Evolutionary conservation across 2,329 filamentous ascomycete species (phyloP).

Genomic region (Thermochaetoides dissita): DNA sequence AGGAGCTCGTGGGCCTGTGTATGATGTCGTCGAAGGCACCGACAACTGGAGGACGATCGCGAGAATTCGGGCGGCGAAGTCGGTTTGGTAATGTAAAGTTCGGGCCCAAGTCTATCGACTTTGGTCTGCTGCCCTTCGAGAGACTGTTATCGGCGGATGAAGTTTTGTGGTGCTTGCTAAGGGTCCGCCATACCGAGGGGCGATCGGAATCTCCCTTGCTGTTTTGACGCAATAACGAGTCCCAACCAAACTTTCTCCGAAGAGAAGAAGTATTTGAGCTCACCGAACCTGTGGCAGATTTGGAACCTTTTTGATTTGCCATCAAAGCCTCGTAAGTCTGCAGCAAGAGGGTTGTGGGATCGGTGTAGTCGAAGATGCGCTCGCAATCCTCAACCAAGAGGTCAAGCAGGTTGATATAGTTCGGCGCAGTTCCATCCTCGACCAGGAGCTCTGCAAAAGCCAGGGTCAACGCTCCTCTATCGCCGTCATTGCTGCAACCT

Average conservation of each 20-base stretch:
- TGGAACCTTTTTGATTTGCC: constrained; percentile 42
- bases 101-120: constrained; percentile 60
- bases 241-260: constrained; percentile 69
- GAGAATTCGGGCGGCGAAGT: constrained; percentile 37
- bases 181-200: constrained; percentile 68
- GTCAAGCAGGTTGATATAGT: constrained; percentile 80
- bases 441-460: constrained; percentile 82
- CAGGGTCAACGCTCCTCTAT: constrained; percentile 73
- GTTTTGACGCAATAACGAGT: constrained; percentile 61
- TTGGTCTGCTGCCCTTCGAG: constrained; percentile 55
- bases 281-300: constrained; percentile 57
- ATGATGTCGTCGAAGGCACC: constrained; percentile 46
- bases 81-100: constrained; percentile 32
- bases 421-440: constrained; percentile 58
- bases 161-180: constrained; percentile 65
- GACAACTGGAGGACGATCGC: constrained; percentile 46
- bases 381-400: constrained; percentile 82
- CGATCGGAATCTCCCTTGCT: constrained; percentile 61
- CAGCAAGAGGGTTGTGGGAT: constrained; percentile 25
- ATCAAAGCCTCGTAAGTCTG: constrained; percentile 44
- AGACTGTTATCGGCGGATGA: constrained; percentile 48
- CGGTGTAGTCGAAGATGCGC: constrained; percentile 55
- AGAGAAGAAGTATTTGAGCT: constrained; percentile 80
- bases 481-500: constrained; percentile 80
- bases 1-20: constrained; percentile 42